Evolutionary conservation across 306 rosid species (phyloP), one percentile per base, ranked within the genome.

Genomic region (Cucurbita ficifolia): DNA sequence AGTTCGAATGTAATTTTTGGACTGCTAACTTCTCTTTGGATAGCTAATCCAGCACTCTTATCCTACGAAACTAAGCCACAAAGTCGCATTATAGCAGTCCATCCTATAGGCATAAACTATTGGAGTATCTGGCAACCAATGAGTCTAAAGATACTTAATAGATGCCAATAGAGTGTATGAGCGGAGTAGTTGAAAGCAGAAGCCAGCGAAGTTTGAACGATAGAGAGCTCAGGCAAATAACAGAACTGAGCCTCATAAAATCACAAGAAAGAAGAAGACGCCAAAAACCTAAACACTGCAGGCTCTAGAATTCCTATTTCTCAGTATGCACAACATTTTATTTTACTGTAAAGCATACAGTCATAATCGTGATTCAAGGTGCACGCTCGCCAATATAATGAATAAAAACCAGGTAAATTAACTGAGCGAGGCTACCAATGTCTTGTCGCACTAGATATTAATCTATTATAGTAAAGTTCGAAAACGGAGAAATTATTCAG

Each of bases 381-480:
- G 72, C 72, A 67, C 72, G 24, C 18, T 67, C 52, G 54, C 72
- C 72, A 19, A 64, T 67, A n/a, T 29, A 63, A 63, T 9, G 70
- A 63, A 63, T 39, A 63, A 63, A 38, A 42, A 65, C 43, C n/a
- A 42, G 52, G 16, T 67, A 43, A 45, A 43, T 19, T 64, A 42
- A 42, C 3, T 67, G 19, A 67, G 52, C 54, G 72, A 12, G 21
- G 3, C 53, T 67, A 67, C 52, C 72, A 19, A 67, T 43, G 53
- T 45, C 10, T 39, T 63, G 54, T 67, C 72, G 72, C 55, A 70
- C 75, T 2, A 51, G 46, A 29, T 4, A 70, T 49, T 71, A 57
- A 42, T 56, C 13, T 43, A 67, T 67, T 67, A 67, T 43, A 67
- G 5, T 14, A 14, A 14, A 63, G 54, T 67, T 43, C 38, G 54